Evolutionary conservation across 2,329 filamentous ascomycete genomes (phyloP).

Genomic region (Stemphylium beticola): DNA sequence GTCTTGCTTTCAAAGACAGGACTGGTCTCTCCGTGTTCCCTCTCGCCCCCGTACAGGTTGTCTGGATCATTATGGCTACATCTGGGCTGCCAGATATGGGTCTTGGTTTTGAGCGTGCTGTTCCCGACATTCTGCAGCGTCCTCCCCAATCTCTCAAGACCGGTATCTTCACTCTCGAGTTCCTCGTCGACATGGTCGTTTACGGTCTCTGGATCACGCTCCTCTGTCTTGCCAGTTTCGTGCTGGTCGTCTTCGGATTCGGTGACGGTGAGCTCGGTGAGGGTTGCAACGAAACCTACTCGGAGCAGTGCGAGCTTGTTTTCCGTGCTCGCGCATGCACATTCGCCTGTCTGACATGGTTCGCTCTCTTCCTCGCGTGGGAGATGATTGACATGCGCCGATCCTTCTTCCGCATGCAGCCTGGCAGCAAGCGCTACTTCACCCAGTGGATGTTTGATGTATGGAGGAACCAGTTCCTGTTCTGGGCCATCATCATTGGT

Average conservation of each 20-base stretch:
- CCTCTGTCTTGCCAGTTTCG: constrained; percentile 43
- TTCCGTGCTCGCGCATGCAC: constrained; percentile 69
- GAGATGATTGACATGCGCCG: constrained; percentile 76
- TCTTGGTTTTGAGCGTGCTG: constrained; percentile 44
- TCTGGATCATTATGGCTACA: constrained; percentile 50
- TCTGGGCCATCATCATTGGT: constrained; percentile 53
- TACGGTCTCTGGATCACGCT: constrained; percentile 45
- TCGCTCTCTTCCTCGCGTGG: constrained; percentile 78
- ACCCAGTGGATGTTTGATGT: constrained; percentile 70
- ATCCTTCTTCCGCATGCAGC: constrained; percentile 77
- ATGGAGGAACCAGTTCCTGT: constrained; percentile 73
- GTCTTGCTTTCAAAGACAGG: constrained; percentile 44
- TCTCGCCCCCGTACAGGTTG: constrained; percentile 46
- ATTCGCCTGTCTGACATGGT: constrained; percentile 78
- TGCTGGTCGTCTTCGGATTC: constrained; percentile 43
- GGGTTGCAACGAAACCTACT: constrained; percentile 46
- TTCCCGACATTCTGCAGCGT: constrained; percentile 40
- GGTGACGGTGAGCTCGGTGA: constrained; percentile 41
- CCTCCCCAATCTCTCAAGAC: constrained; percentile 24
- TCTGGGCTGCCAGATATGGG: constrained; percentile 46
- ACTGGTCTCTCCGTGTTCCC: constrained; percentile 45
- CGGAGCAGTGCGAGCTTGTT: constrained; percentile 40
- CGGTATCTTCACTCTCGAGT: constrained; percentile 45
- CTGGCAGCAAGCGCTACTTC: constrained; percentile 57
- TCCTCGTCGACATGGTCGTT: constrained; percentile 46